Conservation (phyloP, 2,329 filamentous ascomycete species). For the Colletotrichum tamarilloi region DNA sequence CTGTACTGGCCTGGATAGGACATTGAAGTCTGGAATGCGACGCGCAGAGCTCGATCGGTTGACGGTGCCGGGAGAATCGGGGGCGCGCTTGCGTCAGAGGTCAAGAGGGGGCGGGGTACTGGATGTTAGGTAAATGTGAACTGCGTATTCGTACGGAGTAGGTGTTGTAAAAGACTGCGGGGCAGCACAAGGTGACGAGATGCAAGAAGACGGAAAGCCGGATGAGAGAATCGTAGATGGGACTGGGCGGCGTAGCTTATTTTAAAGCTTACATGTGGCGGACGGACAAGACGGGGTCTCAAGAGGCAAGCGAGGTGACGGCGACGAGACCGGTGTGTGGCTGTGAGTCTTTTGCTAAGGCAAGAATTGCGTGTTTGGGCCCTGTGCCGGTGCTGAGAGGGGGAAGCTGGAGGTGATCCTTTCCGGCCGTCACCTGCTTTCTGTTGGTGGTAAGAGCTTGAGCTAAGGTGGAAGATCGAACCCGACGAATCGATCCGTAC, state of each 20-base stretch:
- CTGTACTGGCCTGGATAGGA: conserved; percentile 49
- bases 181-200: background rate
- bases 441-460: background rate
- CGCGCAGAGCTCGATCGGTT: conserved; percentile 1
- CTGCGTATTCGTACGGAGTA: background rate
- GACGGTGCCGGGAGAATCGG: conserved; percentile 15
- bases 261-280: background rate
- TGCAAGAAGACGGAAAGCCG: conserved; percentile 1
- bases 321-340: background rate
- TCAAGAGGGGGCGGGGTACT: conserved; percentile 13
- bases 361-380: conserved; percentile 10
- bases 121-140: background rate
- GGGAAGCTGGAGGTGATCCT: background rate
- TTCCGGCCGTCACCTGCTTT: conserved; percentile 5
- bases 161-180: conserved; percentile 10
- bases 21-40: conserved; percentile 40
- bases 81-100: conserved; percentile 20
- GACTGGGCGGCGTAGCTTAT: conserved; percentile 11
- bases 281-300: background rate
- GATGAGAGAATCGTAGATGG: background rate
- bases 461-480: background rate
- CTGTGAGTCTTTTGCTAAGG: background rate
- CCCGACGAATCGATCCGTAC: background rate
- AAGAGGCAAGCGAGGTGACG: background rate
- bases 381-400: background rate